A percentile compares a stretch with the other conserved stretches of the same genome.
Conservation (phyloP, 805 yeast genomes). For the Kluyveromyces siamensis region DNA sequence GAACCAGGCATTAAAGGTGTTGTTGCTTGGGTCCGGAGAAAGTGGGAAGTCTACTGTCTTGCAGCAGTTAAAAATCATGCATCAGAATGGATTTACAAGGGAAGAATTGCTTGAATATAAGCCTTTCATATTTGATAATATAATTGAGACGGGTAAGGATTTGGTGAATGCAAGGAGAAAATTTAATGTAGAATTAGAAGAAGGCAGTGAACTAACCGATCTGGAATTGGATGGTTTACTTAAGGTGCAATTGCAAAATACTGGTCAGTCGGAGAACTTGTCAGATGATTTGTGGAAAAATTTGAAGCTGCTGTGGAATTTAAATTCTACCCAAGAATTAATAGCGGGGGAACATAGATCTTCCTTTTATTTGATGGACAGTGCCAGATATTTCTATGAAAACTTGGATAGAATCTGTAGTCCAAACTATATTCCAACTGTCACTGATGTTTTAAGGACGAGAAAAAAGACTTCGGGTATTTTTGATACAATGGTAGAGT, state of each 20-base stretch:
- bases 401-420: conserved; percentile 47
- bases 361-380: conserved; percentile 76
- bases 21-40: conserved; percentile 75
- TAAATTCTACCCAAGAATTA: conserved; percentile 49
- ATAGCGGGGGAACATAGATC: conserved; percentile 48
- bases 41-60: conserved; percentile 32
- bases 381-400: conserved; percentile 69
- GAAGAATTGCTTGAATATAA: conserved; percentile 67
- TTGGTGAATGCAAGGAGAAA: conserved; percentile 58
- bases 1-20: conserved; percentile 40
- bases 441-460: conserved; percentile 73
- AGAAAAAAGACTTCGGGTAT: conserved; percentile 92
- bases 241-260: conserved; percentile 5
- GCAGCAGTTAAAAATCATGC: conserved; percentile 31
- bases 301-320: conserved; percentile 44
- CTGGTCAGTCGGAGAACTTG: conserved; percentile 30
- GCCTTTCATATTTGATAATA: conserved; percentile 70
- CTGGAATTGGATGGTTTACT: conserved; percentile 15
- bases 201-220: conserved; percentile 26
- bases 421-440: conserved; percentile 59
- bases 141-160: conserved; percentile 67
- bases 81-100: conserved; percentile 26
- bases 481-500: conserved; percentile 67
- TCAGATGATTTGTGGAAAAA: conserved; percentile 39
- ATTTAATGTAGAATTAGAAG: conserved; percentile 29